Evolutionary conservation across 306 rosid genomes (phyloP), one percentile per base, ranked within the genome.

Genomic region (Cicer pinnatifidum): DNA sequence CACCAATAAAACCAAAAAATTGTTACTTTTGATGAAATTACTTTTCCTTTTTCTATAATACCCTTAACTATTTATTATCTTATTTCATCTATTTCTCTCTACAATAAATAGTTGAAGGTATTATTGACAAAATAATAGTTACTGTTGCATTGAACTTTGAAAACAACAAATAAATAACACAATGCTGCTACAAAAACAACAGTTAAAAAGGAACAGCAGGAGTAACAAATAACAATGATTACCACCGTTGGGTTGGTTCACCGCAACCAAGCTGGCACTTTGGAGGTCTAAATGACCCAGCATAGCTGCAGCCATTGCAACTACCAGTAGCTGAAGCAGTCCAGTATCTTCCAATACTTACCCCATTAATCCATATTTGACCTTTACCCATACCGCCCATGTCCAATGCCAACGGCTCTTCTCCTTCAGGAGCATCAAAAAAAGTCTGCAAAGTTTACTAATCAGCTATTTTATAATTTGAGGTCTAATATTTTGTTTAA

Each of bases 381-480:
- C 99, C 99, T 84, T 95, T 95, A 15, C 99, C 99, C 99, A 95
- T 95, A 53, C 96, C 96, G 77, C 78, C 85, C 97, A 95, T 90
- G 83, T 95, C 97, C 85, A 95, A 75, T 57, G 99, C 99, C 84
- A 95, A 81, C 1, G 97, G 97, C 65, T 95, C 93, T 1, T 89
- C 85, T 75, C 99, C 99, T 82, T 88, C 83, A 0, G 99, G 99
- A 19, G 89, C 93, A 86, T 90, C 71, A 10, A 95, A 95, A 73
- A 76, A 76, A 19, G 91, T 80, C 99, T 95, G 88, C 86, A 76
- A 69, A 67, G 45, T 77, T 45, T 41, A 78, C 50, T 72, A 33
- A 62, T 35, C 75, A 83, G 43, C 7, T 59, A 46, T 9, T 66
- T 65, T 19, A 51, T 45, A 65, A 67, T 59, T 72, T 13, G 6